Evolutionary conservation across 257 asterid genomes (phyloP).

Genomic region (Henckelia pumila): DNA sequence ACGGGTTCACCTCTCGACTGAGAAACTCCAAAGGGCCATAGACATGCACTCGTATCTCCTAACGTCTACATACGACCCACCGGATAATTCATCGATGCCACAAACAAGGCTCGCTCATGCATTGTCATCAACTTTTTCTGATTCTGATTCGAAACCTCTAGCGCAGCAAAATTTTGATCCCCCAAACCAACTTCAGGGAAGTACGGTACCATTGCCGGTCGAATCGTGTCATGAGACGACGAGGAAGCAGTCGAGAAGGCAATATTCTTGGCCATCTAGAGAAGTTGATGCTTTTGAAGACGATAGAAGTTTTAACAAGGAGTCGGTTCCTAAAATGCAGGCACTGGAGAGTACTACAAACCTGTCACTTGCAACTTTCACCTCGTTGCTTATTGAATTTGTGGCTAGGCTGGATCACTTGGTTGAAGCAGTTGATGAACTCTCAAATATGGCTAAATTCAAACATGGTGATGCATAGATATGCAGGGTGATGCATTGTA

Average conservation of each 20-base stretch:
- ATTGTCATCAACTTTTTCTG: conserved; percentile 31
- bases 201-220: conserved; percentile 23
- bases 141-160: conserved; percentile 19
- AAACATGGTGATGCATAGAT: conserved; percentile 17
- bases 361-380: conserved; percentile 57
- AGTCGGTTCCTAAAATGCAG: conserved; percentile 40
- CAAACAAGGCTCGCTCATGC: conserved; percentile 30
- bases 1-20: conserved; percentile 45
- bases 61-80: conserved; percentile 34
- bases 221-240: conserved; percentile 46
- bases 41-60: conserved; percentile 62
- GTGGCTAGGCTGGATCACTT: conserved; percentile 72
- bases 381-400: conserved; percentile 61
- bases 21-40: conserved; percentile 52
- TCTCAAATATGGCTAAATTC: conserved; percentile 59
- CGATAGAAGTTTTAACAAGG: conserved; percentile 36
- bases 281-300: conserved; percentile 55
- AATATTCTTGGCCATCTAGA: conserved; percentile 62
- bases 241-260: conserved; percentile 64
- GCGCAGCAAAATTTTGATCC: conserved; percentile 26
- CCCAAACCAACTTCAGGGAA: conserved; percentile 21
- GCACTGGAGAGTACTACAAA: conserved; percentile 56
- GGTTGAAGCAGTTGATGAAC: conserved; percentile 62
- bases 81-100: conserved; percentile 29
- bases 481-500: too few species aligned